Conservation (phyloP, 305 asterid species). For the Solanum hybrid region DNA sequence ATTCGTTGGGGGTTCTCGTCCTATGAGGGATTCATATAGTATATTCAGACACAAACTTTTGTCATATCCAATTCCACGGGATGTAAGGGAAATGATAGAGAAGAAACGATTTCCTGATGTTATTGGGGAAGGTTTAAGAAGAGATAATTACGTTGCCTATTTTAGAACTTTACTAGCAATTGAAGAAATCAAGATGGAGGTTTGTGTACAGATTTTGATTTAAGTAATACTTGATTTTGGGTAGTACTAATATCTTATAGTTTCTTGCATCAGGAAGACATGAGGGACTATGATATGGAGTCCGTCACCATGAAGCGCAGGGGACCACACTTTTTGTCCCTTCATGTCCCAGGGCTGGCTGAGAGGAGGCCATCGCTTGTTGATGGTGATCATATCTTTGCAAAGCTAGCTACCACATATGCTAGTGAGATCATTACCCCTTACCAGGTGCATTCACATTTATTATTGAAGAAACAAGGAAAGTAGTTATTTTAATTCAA, state of each 20-base stretch:
- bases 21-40: too few species aligned
- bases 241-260: constrained; percentile 1
- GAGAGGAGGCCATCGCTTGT: constrained; percentile 98
- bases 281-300: constrained; percentile 77
- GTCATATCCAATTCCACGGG: constrained; percentile 44
- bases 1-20: constrained; percentile 57
- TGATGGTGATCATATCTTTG: constrained; percentile 55
- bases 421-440: constrained; percentile 14
- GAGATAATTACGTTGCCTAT: constrained; percentile 36
- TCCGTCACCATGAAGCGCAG: constrained; percentile 41
- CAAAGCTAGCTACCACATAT: constrained; percentile 34
- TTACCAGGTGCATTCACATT: constrained; percentile 57
- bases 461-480: too few species aligned
- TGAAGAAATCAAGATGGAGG: constrained; percentile 98
- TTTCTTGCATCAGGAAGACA: constrained; percentile 49
- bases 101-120: constrained; percentile 47
- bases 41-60: constrained; percentile 23
- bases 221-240: background rate
- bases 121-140: constrained; percentile 41
- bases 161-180: constrained; percentile 58
- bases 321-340: constrained; percentile 40
- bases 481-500: too few species aligned
- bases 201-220: constrained; percentile 16
- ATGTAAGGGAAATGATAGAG: constrained; percentile 42
- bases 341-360: constrained; percentile 93